phyloP scores from a whole-genome alignment of 148 eudicot genomes.

The Rhododendron molle region DNA sequence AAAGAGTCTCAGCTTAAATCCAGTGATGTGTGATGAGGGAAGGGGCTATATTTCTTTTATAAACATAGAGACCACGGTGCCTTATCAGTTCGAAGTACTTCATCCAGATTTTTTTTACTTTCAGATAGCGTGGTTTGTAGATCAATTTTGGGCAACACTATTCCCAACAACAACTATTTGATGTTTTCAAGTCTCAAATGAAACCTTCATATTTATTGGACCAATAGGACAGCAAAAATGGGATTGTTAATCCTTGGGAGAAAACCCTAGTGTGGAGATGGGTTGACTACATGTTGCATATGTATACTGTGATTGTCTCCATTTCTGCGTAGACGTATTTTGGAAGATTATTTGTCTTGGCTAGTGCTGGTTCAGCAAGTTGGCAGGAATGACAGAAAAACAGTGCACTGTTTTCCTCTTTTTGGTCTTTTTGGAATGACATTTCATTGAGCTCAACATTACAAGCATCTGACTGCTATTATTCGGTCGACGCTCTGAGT shows the following conservation, averaged over 20 bases:
- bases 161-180: background rate
- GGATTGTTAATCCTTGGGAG: background rate
- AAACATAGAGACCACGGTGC: background rate
- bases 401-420: background rate
- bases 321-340: background rate
- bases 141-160: background rate
- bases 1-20: background rate
- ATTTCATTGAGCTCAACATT: background rate
- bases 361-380: background rate
- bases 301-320: background rate
- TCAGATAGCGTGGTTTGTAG: background rate
- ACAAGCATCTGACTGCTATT: background rate
- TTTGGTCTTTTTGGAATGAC: background rate
- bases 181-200: background rate
- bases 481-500: background rate
- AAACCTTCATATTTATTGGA: background rate
- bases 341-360: background rate
- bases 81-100: background rate
- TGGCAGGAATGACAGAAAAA: slow-evolving; percentile 2
- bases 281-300: background rate
- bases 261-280: background rate
- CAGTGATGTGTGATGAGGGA: background rate
- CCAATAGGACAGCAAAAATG: background rate
- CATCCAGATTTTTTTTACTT: background rate
- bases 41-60: background rate